Percentiles rank a stretch among this genome's conserved stretches.
phyloP scores from a whole-genome alignment of 2,329 filamentous ascomycete species.

The Ceratocystis destructans region DNA sequence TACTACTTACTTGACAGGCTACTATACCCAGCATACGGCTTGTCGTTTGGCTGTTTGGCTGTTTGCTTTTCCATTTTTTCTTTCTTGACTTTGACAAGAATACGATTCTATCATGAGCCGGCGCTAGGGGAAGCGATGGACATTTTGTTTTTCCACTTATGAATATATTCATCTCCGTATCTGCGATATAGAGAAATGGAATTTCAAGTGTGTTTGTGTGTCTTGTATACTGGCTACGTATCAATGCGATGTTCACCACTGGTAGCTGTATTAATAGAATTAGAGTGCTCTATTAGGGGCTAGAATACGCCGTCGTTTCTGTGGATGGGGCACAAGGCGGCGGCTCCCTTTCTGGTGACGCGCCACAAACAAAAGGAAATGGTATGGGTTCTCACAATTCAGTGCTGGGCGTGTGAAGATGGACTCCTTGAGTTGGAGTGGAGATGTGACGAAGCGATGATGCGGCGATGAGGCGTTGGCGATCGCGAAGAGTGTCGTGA shows the following conservation, averaged over 20 bases:
- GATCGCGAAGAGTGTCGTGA: too few species aligned
- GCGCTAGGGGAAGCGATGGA: background rate
- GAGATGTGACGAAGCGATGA: too few species aligned
- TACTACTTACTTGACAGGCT: background rate
- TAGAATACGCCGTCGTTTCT: background rate
- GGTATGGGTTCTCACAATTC: too few species aligned
- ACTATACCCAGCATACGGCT: background rate
- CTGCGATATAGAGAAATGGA: background rate
- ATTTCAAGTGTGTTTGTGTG: background rate
- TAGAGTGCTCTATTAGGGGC: background rate
- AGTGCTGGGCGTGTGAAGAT: too few species aligned
- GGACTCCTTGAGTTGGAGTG: too few species aligned
- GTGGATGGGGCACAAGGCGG: too few species aligned
- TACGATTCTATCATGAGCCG: background rate
- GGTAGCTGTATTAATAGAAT: background rate
- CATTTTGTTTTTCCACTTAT: background rate
- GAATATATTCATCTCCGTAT: background rate
- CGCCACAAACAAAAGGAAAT: too few species aligned
- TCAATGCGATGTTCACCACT: background rate
- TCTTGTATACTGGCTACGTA: background rate
- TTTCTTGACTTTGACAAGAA: background rate
- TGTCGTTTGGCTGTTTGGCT: background rate
- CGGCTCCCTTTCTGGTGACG: too few species aligned
- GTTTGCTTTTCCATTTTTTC: background rate
- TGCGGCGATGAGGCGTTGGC: too few species aligned